Evolutionary conservation across 306 rosid species (phyloP).

Genomic region (Pterocarpus santalinus): DNA sequence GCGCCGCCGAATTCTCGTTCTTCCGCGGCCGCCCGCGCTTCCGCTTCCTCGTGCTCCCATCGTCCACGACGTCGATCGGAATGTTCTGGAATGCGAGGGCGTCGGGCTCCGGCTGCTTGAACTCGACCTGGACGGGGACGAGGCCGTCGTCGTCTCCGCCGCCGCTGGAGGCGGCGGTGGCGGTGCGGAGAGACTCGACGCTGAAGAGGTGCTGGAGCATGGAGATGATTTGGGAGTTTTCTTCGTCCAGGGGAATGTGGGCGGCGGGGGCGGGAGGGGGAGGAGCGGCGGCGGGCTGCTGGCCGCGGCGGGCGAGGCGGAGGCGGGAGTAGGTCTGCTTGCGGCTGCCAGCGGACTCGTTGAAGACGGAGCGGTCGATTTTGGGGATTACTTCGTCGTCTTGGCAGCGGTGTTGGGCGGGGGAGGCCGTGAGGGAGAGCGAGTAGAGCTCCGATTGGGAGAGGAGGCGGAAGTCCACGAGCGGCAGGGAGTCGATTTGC

Average conservation of each 20-base stretch:
- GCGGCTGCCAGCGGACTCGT: slow-evolving; percentile 95
- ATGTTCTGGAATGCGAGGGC: not conserved
- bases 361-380: slow-evolving; percentile 91
- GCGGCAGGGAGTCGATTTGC: slow-evolving; percentile 53
- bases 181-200: slow-evolving; percentile 48
- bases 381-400: slow-evolving; percentile 70
- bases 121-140: slow-evolving; percentile 50
- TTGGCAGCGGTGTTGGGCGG: slow-evolving; percentile 42
- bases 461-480: slow-evolving; percentile 73
- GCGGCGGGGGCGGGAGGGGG: slow-evolving; percentile 38
- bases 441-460: slow-evolving; percentile 77
- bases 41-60: slow-evolving; percentile 50
- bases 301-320: slow-evolving; percentile 73
- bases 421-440: slow-evolving; percentile 63
- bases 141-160: slow-evolving; percentile 32
- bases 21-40: slow-evolving; percentile 86
- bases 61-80: slow-evolving; percentile 37
- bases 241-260: slow-evolving; percentile 52
- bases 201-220: slow-evolving; percentile 70
- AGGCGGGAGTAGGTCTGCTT: slow-evolving; percentile 89
- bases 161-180: not conserved
- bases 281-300: slow-evolving; percentile 40
- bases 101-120: slow-evolving; percentile 34
- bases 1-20: slow-evolving; percentile 43
- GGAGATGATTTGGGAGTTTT: slow-evolving; percentile 57